A percentile compares a stretch with the other conserved stretches of the same genome.
phyloP scores from a whole-genome alignment of 2,329 filamentous ascomycete genomes.

The Zymoseptoria crescenta region DNA sequence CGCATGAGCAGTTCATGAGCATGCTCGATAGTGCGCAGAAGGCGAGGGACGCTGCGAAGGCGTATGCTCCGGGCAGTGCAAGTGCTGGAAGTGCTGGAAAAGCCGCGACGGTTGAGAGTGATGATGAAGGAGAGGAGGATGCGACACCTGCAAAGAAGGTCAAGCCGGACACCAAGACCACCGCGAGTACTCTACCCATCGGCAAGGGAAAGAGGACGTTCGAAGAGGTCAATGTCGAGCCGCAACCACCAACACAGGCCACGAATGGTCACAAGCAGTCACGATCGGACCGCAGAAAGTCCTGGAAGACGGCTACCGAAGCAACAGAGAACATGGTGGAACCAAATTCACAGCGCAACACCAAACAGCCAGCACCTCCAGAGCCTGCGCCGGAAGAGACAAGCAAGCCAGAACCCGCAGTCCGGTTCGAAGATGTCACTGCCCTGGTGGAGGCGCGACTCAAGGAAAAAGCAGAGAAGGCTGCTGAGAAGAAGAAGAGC shows the following conservation, averaged over 20 bases:
- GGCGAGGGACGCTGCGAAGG: slow-evolving; percentile 15
- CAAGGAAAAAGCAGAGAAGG: slow-evolving; percentile 24
- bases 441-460: slow-evolving; percentile 25
- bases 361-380: background rate
- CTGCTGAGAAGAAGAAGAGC: slow-evolving; percentile 8
- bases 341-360: background rate
- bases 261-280: background rate
- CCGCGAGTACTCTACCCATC: background rate
- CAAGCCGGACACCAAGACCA: slow-evolving; percentile 2
- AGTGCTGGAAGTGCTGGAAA: background rate
- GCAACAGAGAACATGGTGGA: background rate
- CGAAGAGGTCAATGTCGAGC: background rate
- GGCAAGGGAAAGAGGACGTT: background rate
- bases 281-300: background rate
- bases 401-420: background rate
- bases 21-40: slow-evolving; percentile 17
- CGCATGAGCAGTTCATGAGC: slow-evolving; percentile 18
- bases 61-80: slow-evolving; percentile 4
- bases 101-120: background rate
- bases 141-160: slow-evolving; percentile 3
- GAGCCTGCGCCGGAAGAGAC: background rate
- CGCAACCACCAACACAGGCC: background rate
- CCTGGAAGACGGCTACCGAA: background rate
- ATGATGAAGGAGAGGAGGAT: background rate
- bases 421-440: background rate